Evolutionary conservation across 129 eudicot genomes (phyloP).

Genomic region (Lonicera japonica): DNA sequence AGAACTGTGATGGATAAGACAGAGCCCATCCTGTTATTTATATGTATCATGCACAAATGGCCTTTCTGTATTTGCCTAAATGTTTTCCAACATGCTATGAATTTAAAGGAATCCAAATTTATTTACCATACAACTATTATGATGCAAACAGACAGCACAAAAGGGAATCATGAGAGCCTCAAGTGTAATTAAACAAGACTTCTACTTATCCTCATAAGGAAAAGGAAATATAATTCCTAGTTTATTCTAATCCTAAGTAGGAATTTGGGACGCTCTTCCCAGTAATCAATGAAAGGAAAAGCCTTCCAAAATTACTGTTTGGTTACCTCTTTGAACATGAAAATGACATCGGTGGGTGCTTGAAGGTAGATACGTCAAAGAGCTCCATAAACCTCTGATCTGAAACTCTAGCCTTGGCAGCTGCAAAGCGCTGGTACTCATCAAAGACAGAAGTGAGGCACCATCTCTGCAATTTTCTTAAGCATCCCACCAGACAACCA

Average conservation of each 20-base stretch:
- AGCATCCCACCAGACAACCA: slow-evolving; percentile 83
- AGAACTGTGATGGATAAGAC: neutral
- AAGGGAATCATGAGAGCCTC: slow-evolving; percentile 8
- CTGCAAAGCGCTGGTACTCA: slow-evolving; percentile 87
- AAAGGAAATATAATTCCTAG: slow-evolving; percentile 24
- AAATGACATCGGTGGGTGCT: slow-evolving; percentile 41
- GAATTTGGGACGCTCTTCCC: slow-evolving; percentile 7
- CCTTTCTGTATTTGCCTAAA: slow-evolving; percentile 6
- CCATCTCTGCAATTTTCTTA: slow-evolving; percentile 82
- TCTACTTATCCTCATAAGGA: slow-evolving; percentile 22
- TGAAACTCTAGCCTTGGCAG: slow-evolving; percentile 86
- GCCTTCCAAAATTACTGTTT: neutral
- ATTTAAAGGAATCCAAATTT: neutral
- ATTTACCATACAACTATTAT: neutral
- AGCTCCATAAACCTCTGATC: slow-evolving; percentile 89
- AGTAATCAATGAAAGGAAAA: slow-evolving; percentile 10
- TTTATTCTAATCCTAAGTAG: slow-evolving; percentile 22
- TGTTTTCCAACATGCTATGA: neutral
- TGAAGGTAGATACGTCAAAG: slow-evolving; percentile 69
- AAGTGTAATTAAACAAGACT: slow-evolving; percentile 10
- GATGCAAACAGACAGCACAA: neutral
- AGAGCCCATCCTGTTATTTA: neutral
- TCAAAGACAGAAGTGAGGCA: slow-evolving; percentile 75
- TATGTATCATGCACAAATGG: neutral
- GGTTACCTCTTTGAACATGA: slow-evolving; percentile 47